Conservation (phyloP, 176 grass and related monocot species). For the Lolium perenne region DNA sequence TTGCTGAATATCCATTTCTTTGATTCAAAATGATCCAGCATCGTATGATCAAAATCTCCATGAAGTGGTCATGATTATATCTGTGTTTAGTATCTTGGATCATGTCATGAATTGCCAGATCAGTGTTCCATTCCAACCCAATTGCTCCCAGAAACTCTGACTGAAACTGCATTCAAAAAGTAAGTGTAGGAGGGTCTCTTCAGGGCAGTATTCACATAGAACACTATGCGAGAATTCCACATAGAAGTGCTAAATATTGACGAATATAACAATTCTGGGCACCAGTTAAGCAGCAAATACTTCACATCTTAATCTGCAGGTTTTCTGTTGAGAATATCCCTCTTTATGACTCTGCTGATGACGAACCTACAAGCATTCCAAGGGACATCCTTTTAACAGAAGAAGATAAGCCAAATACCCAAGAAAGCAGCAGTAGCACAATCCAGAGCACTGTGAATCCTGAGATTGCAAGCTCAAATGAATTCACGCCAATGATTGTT, state of each 20-base stretch:
- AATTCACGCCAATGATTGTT: constrained; percentile 47
- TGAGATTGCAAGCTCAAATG: constrained; percentile 31
- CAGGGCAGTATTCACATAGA: neutral
- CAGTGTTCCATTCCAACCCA: neutral
- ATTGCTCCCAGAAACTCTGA: neutral
- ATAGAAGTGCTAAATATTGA: neutral
- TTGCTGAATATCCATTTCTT: neutral
- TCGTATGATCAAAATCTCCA: neutral
- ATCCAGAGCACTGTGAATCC: constrained; percentile 35
- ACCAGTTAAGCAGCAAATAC: constrained; percentile 14
- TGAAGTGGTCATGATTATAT: neutral
- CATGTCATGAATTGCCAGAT: neutral
- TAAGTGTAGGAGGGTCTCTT: neutral
- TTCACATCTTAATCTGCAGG: constrained; percentile 55
- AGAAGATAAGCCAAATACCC: constrained; percentile 29
- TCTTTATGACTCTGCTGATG: constrained; percentile 97
- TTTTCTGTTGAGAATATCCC: constrained; percentile 99
- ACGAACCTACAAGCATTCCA: constrained; percentile 68
- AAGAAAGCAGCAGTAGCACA: constrained; percentile 28
- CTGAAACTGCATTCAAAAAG: neutral
- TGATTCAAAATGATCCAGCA: neutral
- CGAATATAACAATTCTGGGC: neutral
- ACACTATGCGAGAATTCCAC: neutral
- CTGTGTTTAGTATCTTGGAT: neutral
- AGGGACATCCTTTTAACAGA: constrained; percentile 59